These are phyloP conservation scores for Claviceps cyperi DNA, from an alignment of 2,329 filamentous ascomycete species.

Conservation along the genomic window DNA sequence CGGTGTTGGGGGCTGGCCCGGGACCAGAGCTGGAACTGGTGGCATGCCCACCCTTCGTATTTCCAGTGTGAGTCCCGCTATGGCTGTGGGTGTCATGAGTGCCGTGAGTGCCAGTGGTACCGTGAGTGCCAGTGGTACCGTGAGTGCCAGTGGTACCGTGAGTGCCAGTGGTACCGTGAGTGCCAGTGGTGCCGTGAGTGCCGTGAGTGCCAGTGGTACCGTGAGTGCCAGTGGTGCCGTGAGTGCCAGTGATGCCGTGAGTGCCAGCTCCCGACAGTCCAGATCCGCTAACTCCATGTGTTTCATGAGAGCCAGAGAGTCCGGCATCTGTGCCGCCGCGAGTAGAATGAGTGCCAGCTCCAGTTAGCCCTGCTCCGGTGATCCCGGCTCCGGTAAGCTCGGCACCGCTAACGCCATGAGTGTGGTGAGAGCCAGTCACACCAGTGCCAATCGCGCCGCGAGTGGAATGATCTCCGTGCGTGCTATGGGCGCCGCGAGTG, in stretches of 20 bases:
- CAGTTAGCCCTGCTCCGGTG: too few relatives aligned
- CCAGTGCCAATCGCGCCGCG: constrained; percentile 1
- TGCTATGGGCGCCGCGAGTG: background rate
- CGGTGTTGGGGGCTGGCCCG: constrained; percentile 20
- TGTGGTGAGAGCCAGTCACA: too few relatives aligned
- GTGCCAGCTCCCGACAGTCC: constrained; percentile 4
- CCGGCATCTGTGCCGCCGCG: background rate
- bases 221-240: constrained; percentile 4
- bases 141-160: background rate
- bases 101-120: constrained; percentile 1
- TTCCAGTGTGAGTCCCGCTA: background rate
- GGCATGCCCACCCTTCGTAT: constrained; percentile 5
- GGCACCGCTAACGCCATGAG: too few relatives aligned
- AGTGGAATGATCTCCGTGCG: constrained; percentile 11
- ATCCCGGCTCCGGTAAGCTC: too few relatives aligned
- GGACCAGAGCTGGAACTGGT: constrained; percentile 9
- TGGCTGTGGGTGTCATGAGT: background rate
- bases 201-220: constrained; percentile 1
- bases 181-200: constrained; percentile 5
- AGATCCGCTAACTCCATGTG: constrained; percentile 16
- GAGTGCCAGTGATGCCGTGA: constrained; percentile 9
- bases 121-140: background rate
- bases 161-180: background rate
- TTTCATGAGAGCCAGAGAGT: constrained; percentile 8
- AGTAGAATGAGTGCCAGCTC: constrained; percentile 11